Evolutionary conservation across 768 basidiomycete genomes (phyloP).

Genomic region (Lentinula lateritia): DNA sequence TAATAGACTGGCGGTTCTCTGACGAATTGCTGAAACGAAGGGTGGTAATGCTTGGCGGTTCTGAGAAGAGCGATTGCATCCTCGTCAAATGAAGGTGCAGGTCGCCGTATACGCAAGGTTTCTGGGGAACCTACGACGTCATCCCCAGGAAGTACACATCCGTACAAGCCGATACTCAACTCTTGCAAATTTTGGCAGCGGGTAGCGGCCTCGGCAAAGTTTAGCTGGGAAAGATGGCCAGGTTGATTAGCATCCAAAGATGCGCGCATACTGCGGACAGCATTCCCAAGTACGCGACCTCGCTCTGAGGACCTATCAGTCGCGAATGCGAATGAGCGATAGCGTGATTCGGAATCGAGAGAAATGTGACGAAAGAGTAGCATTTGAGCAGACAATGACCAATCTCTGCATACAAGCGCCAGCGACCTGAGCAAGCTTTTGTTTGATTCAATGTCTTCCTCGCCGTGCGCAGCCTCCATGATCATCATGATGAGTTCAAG

Average conservation of each 20-base stretch:
- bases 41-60: conserved; percentile 40
- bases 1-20: conserved; percentile 47
- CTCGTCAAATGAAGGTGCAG: conserved; percentile 50
- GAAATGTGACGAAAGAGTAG: conserved; percentile 56
- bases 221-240: conserved; percentile 43
- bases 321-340: conserved; percentile 47
- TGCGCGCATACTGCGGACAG: conserved; percentile 49
- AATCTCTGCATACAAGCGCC: conserved; percentile 55
- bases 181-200: conserved; percentile 55
- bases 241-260: conserved; percentile 69
- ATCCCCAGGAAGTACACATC: conserved; percentile 43
- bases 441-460: neutral
- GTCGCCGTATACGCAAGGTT: conserved; percentile 39
- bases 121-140: conserved; percentile 46
- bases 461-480: conserved; percentile 1
- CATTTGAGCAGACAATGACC: conserved; percentile 61
- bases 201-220: conserved; percentile 54
- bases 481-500: neutral
- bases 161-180: conserved; percentile 55
- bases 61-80: conserved; percentile 46
- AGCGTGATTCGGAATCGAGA: conserved; percentile 48
- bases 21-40: conserved; percentile 72
- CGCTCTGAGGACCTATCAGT: conserved; percentile 41
- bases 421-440: neutral
- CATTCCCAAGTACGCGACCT: conserved; percentile 44